phyloP scores from a whole-genome alignment of 371 early-diverging fungal genomes.

The Syncephalis plumigaleata region DNA sequence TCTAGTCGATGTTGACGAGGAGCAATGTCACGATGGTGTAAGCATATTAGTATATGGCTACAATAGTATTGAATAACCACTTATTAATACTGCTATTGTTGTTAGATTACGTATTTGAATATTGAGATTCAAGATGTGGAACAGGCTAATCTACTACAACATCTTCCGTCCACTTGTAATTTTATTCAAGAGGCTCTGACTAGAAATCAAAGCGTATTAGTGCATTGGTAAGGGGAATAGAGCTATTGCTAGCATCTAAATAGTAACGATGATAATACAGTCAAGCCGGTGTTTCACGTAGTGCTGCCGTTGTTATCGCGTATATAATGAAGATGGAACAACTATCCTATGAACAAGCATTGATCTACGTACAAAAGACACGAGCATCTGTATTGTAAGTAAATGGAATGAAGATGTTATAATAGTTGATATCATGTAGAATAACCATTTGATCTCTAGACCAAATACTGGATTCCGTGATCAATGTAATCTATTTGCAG shows the following conservation, averaged over 20 bases:
- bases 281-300: constrained; percentile 40
- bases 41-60: no score
- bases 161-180: constrained; percentile 37
- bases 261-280: constrained; percentile 6
- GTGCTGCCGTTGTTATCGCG: constrained; percentile 32
- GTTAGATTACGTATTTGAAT: constrained; percentile 25
- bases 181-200: constrained; percentile 34
- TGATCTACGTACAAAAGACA: constrained; percentile 23
- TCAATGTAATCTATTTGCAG: constrained; percentile 43
- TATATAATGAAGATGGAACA: constrained; percentile 43
- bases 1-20: no score
- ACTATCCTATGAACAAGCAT: constrained; percentile 24
- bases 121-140: constrained; percentile 41
- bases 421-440: background rate
- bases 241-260: constrained; percentile 1
- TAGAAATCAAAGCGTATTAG: constrained; percentile 29
- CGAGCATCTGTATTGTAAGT: constrained; percentile 30
- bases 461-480: constrained; percentile 57
- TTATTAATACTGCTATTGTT: no score
- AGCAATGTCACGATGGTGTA: no score
- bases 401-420: background rate
- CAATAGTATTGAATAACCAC: no score
- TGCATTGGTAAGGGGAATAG: constrained; percentile 51
- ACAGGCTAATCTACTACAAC: constrained; percentile 44
- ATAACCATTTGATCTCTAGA: constrained; percentile 6